These are phyloP conservation scores for Chenopodium album DNA, from an alignment of 148 eudicot species.

Conservation along the genomic window DNA sequence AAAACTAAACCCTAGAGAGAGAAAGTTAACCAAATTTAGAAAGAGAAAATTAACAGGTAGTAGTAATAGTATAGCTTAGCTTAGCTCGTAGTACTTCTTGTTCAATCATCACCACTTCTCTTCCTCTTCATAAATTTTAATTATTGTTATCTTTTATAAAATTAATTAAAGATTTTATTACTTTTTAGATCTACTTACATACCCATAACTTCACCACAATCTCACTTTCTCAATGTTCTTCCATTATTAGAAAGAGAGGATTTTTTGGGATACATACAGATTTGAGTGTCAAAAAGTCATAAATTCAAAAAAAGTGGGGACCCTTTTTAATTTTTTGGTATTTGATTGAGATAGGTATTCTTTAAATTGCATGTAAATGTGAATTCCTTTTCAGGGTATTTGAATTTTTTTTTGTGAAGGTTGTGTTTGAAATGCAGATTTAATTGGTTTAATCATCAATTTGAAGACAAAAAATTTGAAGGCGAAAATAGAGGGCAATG, in stretches of 20 bases:
- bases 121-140: not conserved
- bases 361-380: conserved; percentile 28
- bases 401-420: not conserved
- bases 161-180: not conserved
- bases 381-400: conserved; percentile 13
- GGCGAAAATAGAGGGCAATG: conserved; percentile 23
- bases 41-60: not conserved
- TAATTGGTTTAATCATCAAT: not conserved
- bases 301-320: conserved; percentile 21
- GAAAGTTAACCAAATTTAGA: conserved; percentile 1
- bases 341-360: conserved; percentile 23
- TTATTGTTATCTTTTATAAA: not conserved
- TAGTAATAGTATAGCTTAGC: too few relatives aligned
- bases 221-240: conserved; percentile 21
- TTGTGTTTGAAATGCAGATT: conserved; percentile 18
- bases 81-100: conserved; percentile 17
- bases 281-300: conserved; percentile 12
- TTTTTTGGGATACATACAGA: not conserved
- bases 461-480: not conserved
- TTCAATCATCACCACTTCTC: not conserved
- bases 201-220: conserved; percentile 35
- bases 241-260: conserved; percentile 28
- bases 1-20: conserved; percentile 33
- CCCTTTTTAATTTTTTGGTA: conserved; percentile 13
- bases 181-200: conserved; percentile 29